Percentiles rank a stretch among this genome's conserved stretches.
Evolutionary conservation across 176 grass and related monocot species (phyloP).

Genomic region (Musa itinerans): DNA sequence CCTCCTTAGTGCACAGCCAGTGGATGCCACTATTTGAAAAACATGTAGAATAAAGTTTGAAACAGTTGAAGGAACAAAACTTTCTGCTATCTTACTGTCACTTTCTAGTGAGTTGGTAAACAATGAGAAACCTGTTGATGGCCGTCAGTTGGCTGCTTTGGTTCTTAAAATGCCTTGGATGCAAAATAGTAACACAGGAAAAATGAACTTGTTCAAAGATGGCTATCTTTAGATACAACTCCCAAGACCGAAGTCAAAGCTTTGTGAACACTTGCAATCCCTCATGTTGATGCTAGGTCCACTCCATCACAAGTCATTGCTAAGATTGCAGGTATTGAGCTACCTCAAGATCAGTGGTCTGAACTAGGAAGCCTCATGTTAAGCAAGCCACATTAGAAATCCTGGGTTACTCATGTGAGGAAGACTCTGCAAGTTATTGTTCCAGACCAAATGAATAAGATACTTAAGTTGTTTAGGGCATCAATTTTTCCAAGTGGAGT

Average conservation of each 20-base stretch:
- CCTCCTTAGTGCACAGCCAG: background rate
- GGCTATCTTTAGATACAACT: background rate
- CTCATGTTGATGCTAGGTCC: conserved; percentile 10
- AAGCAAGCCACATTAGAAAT: conserved; percentile 15
- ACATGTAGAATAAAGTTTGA: conserved; percentile 10
- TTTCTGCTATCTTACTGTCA: conserved; percentile 6
- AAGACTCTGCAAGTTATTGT: conserved; percentile 13
- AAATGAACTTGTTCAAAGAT: conserved; percentile 4
- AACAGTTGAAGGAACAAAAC: conserved; percentile 19
- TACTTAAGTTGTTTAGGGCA: conserved; percentile 18
- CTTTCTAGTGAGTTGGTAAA: conserved; percentile 15
- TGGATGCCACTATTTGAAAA: background rate
- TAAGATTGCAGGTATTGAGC: conserved; percentile 5
- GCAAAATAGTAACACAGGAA: too few species aligned
- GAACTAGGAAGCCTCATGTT: conserved; percentile 11
- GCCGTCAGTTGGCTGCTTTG: conserved; percentile 12
- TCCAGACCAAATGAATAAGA: conserved; percentile 7
- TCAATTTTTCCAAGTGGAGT: conserved; percentile 4
- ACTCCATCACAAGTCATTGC: conserved; percentile 9
- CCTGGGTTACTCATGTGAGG: conserved; percentile 12
- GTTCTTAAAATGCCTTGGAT: too few species aligned
- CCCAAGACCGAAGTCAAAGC: conserved; percentile 5
- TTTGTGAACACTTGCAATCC: conserved; percentile 9
- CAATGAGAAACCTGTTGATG: conserved; percentile 16
- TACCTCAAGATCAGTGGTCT: conserved; percentile 14